Conservation (phyloP, 108 stramenopile species). For the Asterionellopsis glacialis region DNA sequence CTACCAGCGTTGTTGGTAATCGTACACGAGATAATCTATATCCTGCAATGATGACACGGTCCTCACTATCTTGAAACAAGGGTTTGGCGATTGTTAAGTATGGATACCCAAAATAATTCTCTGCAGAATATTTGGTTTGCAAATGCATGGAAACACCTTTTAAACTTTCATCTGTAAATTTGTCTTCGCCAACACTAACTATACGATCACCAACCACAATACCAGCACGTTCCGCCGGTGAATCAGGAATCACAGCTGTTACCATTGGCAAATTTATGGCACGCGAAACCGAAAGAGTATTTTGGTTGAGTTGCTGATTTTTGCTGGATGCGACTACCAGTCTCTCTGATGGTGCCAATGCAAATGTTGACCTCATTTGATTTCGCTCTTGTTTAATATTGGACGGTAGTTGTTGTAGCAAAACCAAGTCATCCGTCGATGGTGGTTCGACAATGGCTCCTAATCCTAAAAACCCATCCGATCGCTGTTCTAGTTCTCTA, state of each 20-base stretch:
- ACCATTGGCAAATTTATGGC: constrained; percentile 55
- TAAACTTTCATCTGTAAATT: constrained; percentile 43
- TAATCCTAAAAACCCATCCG: constrained; percentile 63
- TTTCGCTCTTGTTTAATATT: background rate
- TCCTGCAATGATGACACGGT: too few species aligned
- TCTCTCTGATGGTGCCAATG: too few species aligned
- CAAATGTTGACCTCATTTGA: background rate
- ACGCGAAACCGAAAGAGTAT: background rate
- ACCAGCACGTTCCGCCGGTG: constrained; percentile 73
- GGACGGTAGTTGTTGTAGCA: background rate
- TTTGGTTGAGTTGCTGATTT: background rate
- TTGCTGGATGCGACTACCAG: too few species aligned
- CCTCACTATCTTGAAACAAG: too few species aligned
- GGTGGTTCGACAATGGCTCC: constrained; percentile 64
- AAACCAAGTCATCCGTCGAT: background rate
- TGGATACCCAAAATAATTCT: constrained; percentile 56
- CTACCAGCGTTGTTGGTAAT: constrained; percentile 18
- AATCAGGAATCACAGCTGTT: constrained; percentile 68
- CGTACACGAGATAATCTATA: constrained; percentile 33
- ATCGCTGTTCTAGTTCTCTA: constrained; percentile 35
- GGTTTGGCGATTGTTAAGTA: constrained; percentile 77
- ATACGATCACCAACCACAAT: constrained; percentile 79
- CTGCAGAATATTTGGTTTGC: constrained; percentile 26
- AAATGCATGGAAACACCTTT: constrained; percentile 29
- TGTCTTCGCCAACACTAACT: constrained; percentile 55